Evolutionary conservation across 1,284 basidiomycete genomes (phyloP).

Genomic region (Bjerkandera adusta): DNA sequence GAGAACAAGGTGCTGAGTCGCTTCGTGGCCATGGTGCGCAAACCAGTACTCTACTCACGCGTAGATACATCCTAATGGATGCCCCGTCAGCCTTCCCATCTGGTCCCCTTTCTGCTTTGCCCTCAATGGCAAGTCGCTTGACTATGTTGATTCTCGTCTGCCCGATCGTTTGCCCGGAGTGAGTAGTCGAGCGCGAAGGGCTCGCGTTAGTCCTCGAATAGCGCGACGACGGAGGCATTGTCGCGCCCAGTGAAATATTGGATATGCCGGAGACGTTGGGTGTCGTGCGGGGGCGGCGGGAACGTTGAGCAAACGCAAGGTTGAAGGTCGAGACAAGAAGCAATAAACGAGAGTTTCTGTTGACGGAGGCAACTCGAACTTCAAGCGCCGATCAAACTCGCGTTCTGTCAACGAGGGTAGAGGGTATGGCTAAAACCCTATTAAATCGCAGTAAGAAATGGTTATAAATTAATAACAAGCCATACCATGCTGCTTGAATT

Average conservation of each 20-base stretch:
- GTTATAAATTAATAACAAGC: no score
- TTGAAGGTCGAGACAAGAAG: no score
- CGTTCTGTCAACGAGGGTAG: no score
- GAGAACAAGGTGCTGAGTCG: no score
- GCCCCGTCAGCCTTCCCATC: constrained; percentile 65
- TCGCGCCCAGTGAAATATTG: no score
- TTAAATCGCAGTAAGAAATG: no score
- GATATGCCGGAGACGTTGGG: neutral
- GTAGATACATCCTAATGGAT: constrained; percentile 70
- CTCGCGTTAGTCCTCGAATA: constrained; percentile 34
- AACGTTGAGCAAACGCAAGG: no score
- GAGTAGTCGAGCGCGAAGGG: constrained; percentile 39
- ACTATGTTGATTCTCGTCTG: constrained; percentile 62
- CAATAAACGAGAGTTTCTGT: no score
- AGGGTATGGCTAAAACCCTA: no score
- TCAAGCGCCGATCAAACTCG: no score
- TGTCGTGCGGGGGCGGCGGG: neutral
- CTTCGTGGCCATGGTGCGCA: neutral
- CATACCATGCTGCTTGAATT: no score
- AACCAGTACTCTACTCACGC: constrained; percentile 43
- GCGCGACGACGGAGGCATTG: constrained; percentile 29
- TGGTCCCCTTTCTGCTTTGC: constrained; percentile 60
- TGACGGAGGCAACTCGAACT: no score
- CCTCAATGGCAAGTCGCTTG: constrained; percentile 71
- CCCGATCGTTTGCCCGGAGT: constrained; percentile 31